A percentile compares a stretch with the other conserved stretches of the same genome.
These are phyloP conservation scores for Copromyces sp. DNA, from an alignment of 495 filamentous ascomycete genomes.

Conservation along the genomic window DNA sequence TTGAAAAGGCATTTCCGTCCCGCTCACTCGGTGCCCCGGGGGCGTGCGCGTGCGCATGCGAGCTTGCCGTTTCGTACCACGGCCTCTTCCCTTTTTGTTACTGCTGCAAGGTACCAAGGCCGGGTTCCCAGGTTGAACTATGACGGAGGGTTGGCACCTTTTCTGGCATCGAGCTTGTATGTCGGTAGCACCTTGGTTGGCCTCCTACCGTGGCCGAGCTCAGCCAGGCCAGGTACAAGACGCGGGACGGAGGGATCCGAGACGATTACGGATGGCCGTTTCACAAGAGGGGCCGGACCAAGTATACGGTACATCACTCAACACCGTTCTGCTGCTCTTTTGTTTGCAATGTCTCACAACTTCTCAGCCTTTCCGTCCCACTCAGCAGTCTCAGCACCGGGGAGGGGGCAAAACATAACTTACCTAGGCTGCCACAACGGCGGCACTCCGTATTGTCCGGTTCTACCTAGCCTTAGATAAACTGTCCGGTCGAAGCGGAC, in stretches of 20 bases:
- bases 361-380: background rate
- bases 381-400: background rate
- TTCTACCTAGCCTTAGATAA: background rate
- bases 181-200: background rate
- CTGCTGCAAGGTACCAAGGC: background rate
- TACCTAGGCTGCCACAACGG: background rate
- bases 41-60: background rate
- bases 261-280: background rate
- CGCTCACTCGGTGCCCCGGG: background rate
- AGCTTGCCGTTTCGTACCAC: background rate
- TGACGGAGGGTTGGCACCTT: background rate
- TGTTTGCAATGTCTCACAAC: background rate
- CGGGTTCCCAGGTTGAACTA: background rate
- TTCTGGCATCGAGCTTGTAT: background rate
- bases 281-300: background rate
- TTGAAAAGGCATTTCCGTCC: background rate
- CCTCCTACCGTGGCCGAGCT: background rate
- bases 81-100: background rate
- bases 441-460: background rate
- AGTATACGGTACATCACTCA: background rate
- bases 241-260: background rate
- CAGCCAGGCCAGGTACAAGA: background rate
- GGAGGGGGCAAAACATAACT: background rate
- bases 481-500: background rate
- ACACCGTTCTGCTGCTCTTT: background rate